Conservation (phyloP, 371 early-diverging fungal species). For the Fennellomyces sp. region DNA sequence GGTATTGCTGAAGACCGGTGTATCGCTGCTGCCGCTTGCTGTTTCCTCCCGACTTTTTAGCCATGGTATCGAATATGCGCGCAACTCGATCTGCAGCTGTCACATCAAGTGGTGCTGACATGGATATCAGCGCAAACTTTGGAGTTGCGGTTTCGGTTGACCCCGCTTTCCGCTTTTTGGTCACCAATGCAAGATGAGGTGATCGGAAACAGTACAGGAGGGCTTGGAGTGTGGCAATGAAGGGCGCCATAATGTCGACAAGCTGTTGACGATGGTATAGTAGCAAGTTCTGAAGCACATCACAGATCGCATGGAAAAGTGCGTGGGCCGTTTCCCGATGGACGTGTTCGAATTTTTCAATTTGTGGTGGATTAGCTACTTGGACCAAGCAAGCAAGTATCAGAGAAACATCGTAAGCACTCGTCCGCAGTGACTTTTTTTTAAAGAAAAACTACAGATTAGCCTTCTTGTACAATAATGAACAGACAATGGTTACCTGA, state of each 20-base stretch:
- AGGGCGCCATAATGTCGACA: slow-evolving; percentile 48
- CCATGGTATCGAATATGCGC: slow-evolving; percentile 1
- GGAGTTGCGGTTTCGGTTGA: neutral
- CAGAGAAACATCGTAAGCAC: slow-evolving; percentile 19
- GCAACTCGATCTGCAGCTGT: slow-evolving; percentile 6
- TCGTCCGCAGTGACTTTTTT: neutral
- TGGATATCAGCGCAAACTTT: slow-evolving; percentile 10
- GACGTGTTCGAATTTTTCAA: slow-evolving; percentile 18
- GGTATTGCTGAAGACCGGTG: slow-evolving; percentile 11
- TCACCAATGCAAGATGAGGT: slow-evolving; percentile 52
- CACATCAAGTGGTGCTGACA: slow-evolving; percentile 13
- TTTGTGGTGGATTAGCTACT: slow-evolving; percentile 31
- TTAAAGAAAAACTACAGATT: neutral
- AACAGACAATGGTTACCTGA: no score
- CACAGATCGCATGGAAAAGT: slow-evolving; percentile 47
- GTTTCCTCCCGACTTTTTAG: slow-evolving; percentile 1
- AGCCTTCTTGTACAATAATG: no score
- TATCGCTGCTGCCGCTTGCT: slow-evolving; percentile 5
- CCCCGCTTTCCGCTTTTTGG: slow-evolving; percentile 15
- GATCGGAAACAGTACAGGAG: slow-evolving; percentile 63
- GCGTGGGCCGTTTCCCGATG: slow-evolving; percentile 21
- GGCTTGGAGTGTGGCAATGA: slow-evolving; percentile 50
- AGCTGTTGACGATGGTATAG: slow-evolving; percentile 51
- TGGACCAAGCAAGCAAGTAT: slow-evolving; percentile 37
- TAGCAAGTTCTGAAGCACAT: slow-evolving; percentile 44